Percentiles rank a stretch among this genome's conserved stretches.
phyloP scores from a whole-genome alignment of 257 asterid genomes.

The Fraxinus quadrangulata region DNA sequence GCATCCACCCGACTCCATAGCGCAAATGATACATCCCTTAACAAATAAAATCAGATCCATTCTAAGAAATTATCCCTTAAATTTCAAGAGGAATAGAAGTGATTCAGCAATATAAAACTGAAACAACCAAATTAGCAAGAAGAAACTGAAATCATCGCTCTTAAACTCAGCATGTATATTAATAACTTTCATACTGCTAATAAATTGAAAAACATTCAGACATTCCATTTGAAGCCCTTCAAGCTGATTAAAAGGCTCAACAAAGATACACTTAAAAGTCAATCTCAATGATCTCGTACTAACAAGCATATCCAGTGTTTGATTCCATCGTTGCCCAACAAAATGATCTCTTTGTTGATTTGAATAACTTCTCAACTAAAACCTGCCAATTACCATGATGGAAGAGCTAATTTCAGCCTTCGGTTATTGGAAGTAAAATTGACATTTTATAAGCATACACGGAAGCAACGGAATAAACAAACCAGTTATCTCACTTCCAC shows the following conservation, averaged over 20 bases:
- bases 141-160: neutral
- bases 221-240: conserved; percentile 17
- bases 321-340: conserved; percentile 27
- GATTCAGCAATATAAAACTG: neutral
- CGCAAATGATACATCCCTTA: no score
- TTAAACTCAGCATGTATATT: neutral
- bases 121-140: neutral
- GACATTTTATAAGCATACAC: conserved; percentile 2
- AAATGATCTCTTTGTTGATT: conserved; percentile 21
- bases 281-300: neutral
- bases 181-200: neutral
- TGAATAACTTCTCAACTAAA: conserved; percentile 28
- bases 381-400: conserved; percentile 34
- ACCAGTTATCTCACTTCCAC: neutral
- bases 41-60: no score
- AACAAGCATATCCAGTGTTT: neutral
- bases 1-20: no score
- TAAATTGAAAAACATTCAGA: conserved; percentile 1
- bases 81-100: neutral
- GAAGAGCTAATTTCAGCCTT: neutral
- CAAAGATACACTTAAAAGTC: conserved; percentile 16
- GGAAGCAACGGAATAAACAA: neutral
- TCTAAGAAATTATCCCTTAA: neutral
- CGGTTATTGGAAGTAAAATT: conserved; percentile 6
- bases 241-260: conserved; percentile 19